Evolutionary conservation across 2,329 filamentous ascomycete species (phyloP), one percentile per base, ranked within the genome.

Genomic region (Trichoderma breve): DNA sequence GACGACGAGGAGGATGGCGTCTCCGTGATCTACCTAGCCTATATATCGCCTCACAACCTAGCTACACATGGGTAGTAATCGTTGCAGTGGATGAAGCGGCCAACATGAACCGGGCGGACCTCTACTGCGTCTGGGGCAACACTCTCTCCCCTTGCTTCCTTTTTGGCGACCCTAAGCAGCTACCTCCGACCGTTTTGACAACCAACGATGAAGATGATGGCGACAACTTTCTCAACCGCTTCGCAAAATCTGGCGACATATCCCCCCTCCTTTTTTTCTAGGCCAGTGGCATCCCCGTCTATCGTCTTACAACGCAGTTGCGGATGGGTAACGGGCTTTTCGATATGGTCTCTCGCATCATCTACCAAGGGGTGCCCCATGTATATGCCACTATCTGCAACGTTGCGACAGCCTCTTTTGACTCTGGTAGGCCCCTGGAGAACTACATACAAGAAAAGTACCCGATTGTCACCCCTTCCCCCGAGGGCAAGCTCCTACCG

Each of bases 71-170:
- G 36, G 15, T 2, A 18, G 36, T 43, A 43, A 2, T 18, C 24
- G 7, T 67, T 9, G 64, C 51, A 5, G 51, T 58, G 4, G 24
- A 67, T 3, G 51, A 67, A 53, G 51, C 32, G 14, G 64, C 14
- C 12, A 77, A 74, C 65, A 72, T 77, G 26, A 73, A 47, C 4
- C 75, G 75, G 1, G 71, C 71, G 3, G 77, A 79, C 14, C 70
- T 75, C 0, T 74, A 72, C 36, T 76, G 73, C 14, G 58, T 76
- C 72, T 76, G 76, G 75, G 75, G 75, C 14, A 78, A 78, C 9
- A 73, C 67, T 1, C 34, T 75, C 1, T 30, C 74, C 11, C 77
- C 76, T 6, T 77, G 75, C 69, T 24, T 77, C 12, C 34, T 77
- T 0, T 72, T 64, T 6, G 76, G 76, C 24, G 76, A 78, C 53